Percentiles rank a stretch among this genome's conserved stretches.
phyloP scores from a whole-genome alignment of 1,139 yeast species.

The Kodamaea plutei region DNA sequence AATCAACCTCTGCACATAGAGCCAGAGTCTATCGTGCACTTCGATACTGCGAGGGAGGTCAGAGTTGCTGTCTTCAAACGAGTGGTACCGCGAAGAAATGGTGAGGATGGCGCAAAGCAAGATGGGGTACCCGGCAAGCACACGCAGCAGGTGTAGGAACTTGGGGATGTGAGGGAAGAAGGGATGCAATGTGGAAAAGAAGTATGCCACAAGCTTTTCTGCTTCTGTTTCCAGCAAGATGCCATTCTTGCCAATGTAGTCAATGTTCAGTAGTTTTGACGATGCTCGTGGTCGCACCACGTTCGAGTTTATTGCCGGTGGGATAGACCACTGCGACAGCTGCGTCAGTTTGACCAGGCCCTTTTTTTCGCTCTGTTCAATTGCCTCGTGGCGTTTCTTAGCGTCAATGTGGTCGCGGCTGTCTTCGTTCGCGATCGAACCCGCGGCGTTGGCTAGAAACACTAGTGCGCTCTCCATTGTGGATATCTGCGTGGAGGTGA shows the following conservation, averaged over 20 bases:
- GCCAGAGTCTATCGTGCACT: slow-evolving; percentile 78
- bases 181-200: slow-evolving; percentile 80
- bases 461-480: slow-evolving; percentile 66
- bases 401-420: slow-evolving; percentile 68
- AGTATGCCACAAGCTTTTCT: slow-evolving; percentile 53
- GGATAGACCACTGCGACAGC: slow-evolving; percentile 20
- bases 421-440: slow-evolving; percentile 64
- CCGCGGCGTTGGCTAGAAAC: slow-evolving; percentile 73
- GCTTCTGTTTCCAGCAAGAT: slow-evolving; percentile 69
- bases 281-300: slow-evolving; percentile 54
- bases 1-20: slow-evolving; percentile 73
- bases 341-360: slow-evolving; percentile 3
- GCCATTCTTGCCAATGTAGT: slow-evolving; percentile 59
- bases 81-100: slow-evolving; percentile 71
- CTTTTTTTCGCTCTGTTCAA: slow-evolving; percentile 19
- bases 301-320: slow-evolving; percentile 46
- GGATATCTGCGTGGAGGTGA: slow-evolving; percentile 23
- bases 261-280: slow-evolving; percentile 52
- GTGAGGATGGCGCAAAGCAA: slow-evolving; percentile 76
- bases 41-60: slow-evolving; percentile 49
- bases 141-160: slow-evolving; percentile 62
- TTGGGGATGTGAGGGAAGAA: slow-evolving; percentile 83
- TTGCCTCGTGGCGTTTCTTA: slow-evolving; percentile 47
- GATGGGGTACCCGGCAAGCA: slow-evolving; percentile 74
- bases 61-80: slow-evolving; percentile 35